Evolutionary conservation across 495 filamentous ascomycete species (phyloP), one percentile per base, ranked within the genome.

Genomic region (Aspergillus avenaceus): DNA sequence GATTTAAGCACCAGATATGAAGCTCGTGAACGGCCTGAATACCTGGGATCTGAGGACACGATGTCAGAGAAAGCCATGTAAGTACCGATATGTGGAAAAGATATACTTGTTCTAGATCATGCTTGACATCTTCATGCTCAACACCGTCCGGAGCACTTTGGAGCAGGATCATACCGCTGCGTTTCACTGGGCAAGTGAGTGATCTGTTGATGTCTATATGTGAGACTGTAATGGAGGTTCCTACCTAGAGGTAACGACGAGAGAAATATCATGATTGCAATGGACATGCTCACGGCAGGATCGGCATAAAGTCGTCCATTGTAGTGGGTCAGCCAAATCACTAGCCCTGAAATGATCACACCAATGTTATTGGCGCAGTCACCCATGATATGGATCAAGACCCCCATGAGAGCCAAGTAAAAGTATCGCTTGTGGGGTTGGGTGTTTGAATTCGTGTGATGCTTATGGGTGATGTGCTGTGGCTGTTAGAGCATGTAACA

Each of bases 121-220:
- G 79, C 51, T 85, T 83, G 60, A 95, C 84, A 48, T 92, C 83
- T 43, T 84, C 80, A 40, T 87, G 72, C 29, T 83, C 76, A 56
- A 95, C 82, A 31, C 84, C 83, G 16, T 81, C 79, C 0, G 90
- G 90, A 0, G 86, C 89, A 22, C 86, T 88, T 66, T 95, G 85
- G 0, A 95, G 80, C 6, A 95, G 79, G 36, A 95, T 90, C 1
- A 41, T 31, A 5, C 74, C 69, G 19, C 57, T 56, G 19, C 60
- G 56, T 50, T 55, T 63, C 5, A 74, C 71, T 70, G 31, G 2
- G 26, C 24, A 2, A 37, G 19, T 14, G 13, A 47, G 23, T 5
- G 2, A 19, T 1, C 1, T 4, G 6, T 38, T 34, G 14, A 63
- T 72, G 38, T 71, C 67, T 22, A 12, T 1, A 23, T 9, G 1